Evolutionary conservation across 306 rosid genomes (phyloP), one percentile per base, ranked within the genome.

Genomic region (Cicer arietinum): DNA sequence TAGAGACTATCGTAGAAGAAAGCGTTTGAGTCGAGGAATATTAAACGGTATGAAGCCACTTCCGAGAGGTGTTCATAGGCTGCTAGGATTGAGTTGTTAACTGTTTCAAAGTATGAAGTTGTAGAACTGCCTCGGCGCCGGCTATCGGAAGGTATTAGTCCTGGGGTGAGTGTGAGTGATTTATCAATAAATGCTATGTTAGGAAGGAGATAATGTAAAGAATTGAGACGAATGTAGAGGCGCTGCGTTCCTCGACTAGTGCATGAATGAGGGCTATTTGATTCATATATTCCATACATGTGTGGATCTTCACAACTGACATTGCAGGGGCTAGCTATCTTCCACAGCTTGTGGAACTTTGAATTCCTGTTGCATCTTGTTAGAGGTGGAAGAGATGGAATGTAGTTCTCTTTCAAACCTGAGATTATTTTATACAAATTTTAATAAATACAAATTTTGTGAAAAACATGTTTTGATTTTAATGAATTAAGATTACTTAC

Each of bases 191-290:
- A 69, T 3, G 88, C 84, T 18, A 91, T 84, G 45, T 87, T 84
- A 48, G 91, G 60, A 10, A 85, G 89, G 59, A 94, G 82, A 25
- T 86, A 80, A 54, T 90, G 89, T 59, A 94, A 71, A 43, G 96
- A 85, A 87, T 94, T 94, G 84, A 91, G 91, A n/a, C 98, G 96
- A 67, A 94, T 89, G 83, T 91, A 94, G 9, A 94, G 94, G 76
- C 98, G 98, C 16, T 94, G 98, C 0, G 97, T 91, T 63, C 96
- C 98, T 7, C 97, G 82, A 81, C 97, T 94, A 1, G 98, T 94
- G 20, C 89, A 88, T 0, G 94, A 90, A 3, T 90, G 88, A 10
- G 92, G 87, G 69, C 85, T 89, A n/a, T 83, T 77, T 6, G 86
- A 80, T 30, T 87, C 97, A 43, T 54, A 72, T 43, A 78, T 4